Percentiles rank a stretch among this genome's conserved stretches.
phyloP scores from a whole-genome alignment of 805 yeast species.

The Naumovozyma dairenensis region DNA sequence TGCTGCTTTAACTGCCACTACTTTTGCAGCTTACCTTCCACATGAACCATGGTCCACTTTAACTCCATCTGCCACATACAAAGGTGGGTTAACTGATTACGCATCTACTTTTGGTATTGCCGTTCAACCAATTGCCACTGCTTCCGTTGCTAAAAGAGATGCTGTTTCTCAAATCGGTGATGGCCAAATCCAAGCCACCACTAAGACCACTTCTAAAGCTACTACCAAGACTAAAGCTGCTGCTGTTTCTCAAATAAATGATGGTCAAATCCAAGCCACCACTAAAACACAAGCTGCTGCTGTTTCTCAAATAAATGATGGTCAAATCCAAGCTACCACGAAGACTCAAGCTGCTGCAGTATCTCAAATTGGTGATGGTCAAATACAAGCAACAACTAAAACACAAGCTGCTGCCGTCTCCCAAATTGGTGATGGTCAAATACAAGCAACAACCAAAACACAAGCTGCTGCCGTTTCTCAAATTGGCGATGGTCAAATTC shows the following conservation, averaged over 20 bases:
- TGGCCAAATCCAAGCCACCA: conserved; percentile 19
- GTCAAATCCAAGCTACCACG: conserved; percentile 29
- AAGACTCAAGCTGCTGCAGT: conserved; percentile 28
- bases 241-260: conserved; percentile 47
- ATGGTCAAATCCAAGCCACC: conserved; percentile 44
- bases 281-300: conserved; percentile 23
- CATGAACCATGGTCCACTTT: conserved; percentile 32
- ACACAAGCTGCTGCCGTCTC: conserved; percentile 22
- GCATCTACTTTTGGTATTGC: conserved; percentile 33
- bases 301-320: conserved; percentile 32
- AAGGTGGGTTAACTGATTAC: conserved; percentile 29
- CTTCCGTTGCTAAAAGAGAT: conserved; percentile 36
- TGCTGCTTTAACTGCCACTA: conserved; percentile 17
- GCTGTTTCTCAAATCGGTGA: conserved; percentile 12
- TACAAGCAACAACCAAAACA: conserved; percentile 34
- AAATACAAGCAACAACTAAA: conserved; percentile 27
- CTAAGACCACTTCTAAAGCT: conserved; percentile 25
- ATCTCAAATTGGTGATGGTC: conserved; percentile 26
- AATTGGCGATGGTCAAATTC: too few species aligned
- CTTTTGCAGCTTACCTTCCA: conserved; percentile 14
- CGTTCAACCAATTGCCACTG: conserved; percentile 36
- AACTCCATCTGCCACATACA: conserved; percentile 30
- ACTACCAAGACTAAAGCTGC: conserved; percentile 27
- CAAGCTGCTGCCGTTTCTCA: conserved; percentile 36
- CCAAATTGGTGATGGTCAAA: conserved; percentile 50